Conservation (phyloP, 1,139 yeast species). For the Debaryomycetaceae sp. region DNA sequence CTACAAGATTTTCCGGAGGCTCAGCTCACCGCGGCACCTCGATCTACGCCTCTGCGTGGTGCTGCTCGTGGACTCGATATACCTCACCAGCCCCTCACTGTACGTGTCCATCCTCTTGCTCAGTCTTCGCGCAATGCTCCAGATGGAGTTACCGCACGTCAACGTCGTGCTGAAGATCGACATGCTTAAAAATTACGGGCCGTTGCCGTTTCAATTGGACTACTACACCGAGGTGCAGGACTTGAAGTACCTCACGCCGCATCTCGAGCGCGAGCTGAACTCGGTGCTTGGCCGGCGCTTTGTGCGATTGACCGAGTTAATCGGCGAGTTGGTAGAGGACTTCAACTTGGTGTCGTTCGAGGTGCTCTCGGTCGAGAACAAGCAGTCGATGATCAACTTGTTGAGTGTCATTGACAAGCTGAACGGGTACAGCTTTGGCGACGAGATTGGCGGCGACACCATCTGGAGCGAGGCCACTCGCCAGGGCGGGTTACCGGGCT, state of each 20-base stretch:
- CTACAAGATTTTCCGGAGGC: constrained; percentile 30
- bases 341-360: constrained; percentile 85
- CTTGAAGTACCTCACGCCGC: constrained; percentile 62
- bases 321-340: constrained; percentile 82
- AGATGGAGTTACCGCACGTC: constrained; percentile 41
- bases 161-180: constrained; percentile 80
- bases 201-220: constrained; percentile 67
- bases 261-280: constrained; percentile 64
- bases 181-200: constrained; percentile 57
- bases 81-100: constrained; percentile 82
- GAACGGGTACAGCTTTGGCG: constrained; percentile 90
- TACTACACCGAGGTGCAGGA: constrained; percentile 93
- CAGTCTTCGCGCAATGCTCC: constrained; percentile 65
- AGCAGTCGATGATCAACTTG: constrained; percentile 81
- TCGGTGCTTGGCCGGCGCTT: constrained; percentile 59
- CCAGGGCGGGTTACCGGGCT: constrained; percentile 57
- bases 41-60: constrained; percentile 82
- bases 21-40: constrained; percentile 34
- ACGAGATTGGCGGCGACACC: constrained; percentile 92
- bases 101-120: constrained; percentile 80
- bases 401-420: constrained; percentile 81
- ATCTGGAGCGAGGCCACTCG: constrained; percentile 95
- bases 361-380: constrained; percentile 87
- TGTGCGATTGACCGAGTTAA: constrained; percentile 67
- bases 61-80: constrained; percentile 80